These are phyloP conservation scores for Fusarium tricinctum DNA, from an alignment of 2,329 filamentous ascomycete genomes.

Conservation along the genomic window DNA sequence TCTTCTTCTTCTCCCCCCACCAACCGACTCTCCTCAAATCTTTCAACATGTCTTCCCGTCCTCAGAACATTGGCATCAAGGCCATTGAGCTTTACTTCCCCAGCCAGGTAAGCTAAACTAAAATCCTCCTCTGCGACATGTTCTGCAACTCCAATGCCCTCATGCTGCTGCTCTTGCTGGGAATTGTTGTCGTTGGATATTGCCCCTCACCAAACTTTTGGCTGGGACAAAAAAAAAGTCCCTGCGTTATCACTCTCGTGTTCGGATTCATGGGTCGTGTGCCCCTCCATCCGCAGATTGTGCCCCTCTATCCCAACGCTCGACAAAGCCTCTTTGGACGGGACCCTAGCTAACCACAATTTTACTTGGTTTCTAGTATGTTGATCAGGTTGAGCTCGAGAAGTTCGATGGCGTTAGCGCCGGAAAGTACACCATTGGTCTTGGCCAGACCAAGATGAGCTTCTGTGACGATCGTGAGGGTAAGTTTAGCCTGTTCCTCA, in stretches of 20 bases:
- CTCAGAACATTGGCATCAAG: constrained; percentile 92
- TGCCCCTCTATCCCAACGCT: constrained; percentile 45
- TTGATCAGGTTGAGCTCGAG: constrained; percentile 85
- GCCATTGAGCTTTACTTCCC: constrained; percentile 93
- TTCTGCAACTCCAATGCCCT: constrained; percentile 20
- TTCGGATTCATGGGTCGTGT: constrained; percentile 45
- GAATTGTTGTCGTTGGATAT: constrained; percentile 31
- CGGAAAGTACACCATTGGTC: constrained; percentile 92
- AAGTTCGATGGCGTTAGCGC: constrained; percentile 86
- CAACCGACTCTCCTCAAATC: constrained; percentile 25
- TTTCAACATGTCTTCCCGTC: constrained; percentile 77
- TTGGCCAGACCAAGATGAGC: constrained; percentile 92
- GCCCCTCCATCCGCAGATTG: constrained; percentile 44
- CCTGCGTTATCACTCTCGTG: constrained; percentile 40
- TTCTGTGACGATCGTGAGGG: constrained; percentile 93
- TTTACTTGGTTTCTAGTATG: constrained; percentile 70
- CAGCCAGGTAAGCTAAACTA: constrained; percentile 75
- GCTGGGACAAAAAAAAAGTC: constrained; percentile 38
- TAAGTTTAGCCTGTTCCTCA: constrained; percentile 55
- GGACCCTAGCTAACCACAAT: constrained; percentile 49
- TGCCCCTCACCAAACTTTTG: constrained; percentile 45
- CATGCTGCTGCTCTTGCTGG: constrained; percentile 21
- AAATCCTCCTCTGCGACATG: constrained; percentile 24
- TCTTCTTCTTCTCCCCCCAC: constrained; percentile 24
- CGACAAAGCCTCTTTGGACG: constrained; percentile 26